Base-by-base conservation (phyloP, 2,329 filamentous ascomycete species). In the Teratosphaeria epicoccoides region DNA sequence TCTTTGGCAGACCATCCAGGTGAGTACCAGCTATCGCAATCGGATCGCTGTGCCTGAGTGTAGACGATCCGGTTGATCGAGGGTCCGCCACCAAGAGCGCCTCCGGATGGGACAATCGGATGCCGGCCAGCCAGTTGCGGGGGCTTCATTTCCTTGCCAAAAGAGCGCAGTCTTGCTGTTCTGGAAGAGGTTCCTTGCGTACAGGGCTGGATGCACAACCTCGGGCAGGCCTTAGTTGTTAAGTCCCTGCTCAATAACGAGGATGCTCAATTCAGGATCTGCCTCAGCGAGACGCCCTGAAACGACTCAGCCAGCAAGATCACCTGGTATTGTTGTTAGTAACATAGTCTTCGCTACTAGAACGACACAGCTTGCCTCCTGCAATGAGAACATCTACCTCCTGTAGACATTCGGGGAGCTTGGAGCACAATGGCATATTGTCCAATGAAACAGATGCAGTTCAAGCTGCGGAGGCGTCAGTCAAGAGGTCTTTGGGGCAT, bases 71-170 rank as follows among this genome's bases (percentile, higher is more conserved):
- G 66, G 51, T 71, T 70, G 51, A 70, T 71, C 0, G 66, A 68
- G 22, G 63, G 66, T 6, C 81, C 81, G 6, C 83, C 84, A 17
- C 84, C 84, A 0, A 87, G 71, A 0, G 79, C 75, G 23, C 74
- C 72, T 49, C 72, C 73, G 11, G 61, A 67, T 10, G 70, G 69
- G 6, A 74, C 69, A 22, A 73, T 67, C 2, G 66, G 68, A 51
- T 71, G 70, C n/a, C 76, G 66, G 12, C 71, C 69, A 45, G 70
- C 73, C 2, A 80, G 68, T 22, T 75, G 60, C n/a, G 29, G 71
- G 63, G 0, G 71, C 71, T 25, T 72, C 61, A 40, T 74, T 74
- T 2, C 70, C 69, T 55, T 76, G 69, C 61, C 79, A 79, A 61
- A 80, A 80, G 23, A 76, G 63, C 7, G 75, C 71, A 0, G 71